These are phyloP conservation scores for Cyclotella atomus DNA, from an alignment of 108 stramenopile species.

Conservation along the genomic window DNA sequence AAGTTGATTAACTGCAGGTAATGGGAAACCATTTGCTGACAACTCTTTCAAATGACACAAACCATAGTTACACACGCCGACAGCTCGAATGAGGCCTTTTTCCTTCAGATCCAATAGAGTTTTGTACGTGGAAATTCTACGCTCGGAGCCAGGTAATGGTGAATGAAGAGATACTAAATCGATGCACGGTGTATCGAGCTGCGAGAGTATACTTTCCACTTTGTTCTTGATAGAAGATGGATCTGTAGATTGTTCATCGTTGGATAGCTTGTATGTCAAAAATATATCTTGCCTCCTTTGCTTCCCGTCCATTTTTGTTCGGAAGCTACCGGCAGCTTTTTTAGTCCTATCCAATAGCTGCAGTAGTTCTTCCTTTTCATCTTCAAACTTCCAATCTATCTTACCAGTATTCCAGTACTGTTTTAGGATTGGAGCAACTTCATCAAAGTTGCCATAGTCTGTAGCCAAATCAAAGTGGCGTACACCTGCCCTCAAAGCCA, in stretches of 20 bases:
- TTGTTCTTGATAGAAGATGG: slow-evolving; percentile 28
- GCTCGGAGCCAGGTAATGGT: slow-evolving; percentile 56
- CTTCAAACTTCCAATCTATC: slow-evolving; percentile 21
- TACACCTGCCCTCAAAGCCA: slow-evolving; percentile 72
- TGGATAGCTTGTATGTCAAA: slow-evolving; percentile 78
- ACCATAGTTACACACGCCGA: slow-evolving; percentile 85
- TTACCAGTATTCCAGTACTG: slow-evolving; percentile 48
- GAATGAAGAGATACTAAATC: slow-evolving; percentile 80
- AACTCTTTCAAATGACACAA: slow-evolving; percentile 65
- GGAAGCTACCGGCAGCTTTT: slow-evolving; percentile 16
- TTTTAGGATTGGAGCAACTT: slow-evolving; percentile 36
- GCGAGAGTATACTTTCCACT: slow-evolving; percentile 41
- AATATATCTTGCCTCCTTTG: slow-evolving; percentile 57
- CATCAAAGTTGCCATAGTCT: slow-evolving; percentile 56
- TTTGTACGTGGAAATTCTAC: slow-evolving; percentile 60
- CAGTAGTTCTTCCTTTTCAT: slow-evolving; percentile 44
- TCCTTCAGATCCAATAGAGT: slow-evolving; percentile 64
- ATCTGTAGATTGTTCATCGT: slow-evolving; percentile 69
- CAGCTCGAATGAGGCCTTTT: slow-evolving; percentile 54
- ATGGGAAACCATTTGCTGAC: slow-evolving; percentile 19
- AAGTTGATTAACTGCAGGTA: slow-evolving; percentile 72
- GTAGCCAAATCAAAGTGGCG: slow-evolving; percentile 74
- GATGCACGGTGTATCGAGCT: slow-evolving; percentile 50
- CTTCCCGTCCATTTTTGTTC: background rate
- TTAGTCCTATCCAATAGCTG: slow-evolving; percentile 35